A percentile compares a stretch with the other conserved stretches of the same genome.
These are phyloP conservation scores for Leucocoprinus sp. DNA, from an alignment of 768 basidiomycete species.

Conservation along the genomic window DNA sequence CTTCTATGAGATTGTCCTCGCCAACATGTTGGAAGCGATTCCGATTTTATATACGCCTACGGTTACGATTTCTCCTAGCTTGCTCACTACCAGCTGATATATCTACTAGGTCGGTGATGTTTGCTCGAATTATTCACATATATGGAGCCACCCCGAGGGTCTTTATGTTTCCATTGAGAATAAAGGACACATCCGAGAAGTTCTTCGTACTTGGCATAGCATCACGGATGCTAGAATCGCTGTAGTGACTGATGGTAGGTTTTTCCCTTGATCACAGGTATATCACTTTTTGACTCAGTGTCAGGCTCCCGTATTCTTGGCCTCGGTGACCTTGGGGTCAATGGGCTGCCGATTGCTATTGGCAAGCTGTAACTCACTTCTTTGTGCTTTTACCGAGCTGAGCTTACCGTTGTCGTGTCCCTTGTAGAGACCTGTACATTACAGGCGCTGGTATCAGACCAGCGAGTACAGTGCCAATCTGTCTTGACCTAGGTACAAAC, in stretches of 20 bases:
- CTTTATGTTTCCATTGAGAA: slow-evolving; percentile 57
- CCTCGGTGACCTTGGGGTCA: slow-evolving; percentile 43
- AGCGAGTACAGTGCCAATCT: slow-evolving; percentile 50
- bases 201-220: slow-evolving; percentile 46
- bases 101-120: slow-evolving; percentile 55
- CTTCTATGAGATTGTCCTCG: slow-evolving; percentile 57
- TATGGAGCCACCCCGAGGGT: slow-evolving; percentile 58
- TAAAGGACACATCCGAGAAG: slow-evolving; percentile 52
- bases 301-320: slow-evolving; percentile 67
- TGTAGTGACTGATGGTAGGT: slow-evolving; percentile 67
- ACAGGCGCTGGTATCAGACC: slow-evolving; percentile 63
- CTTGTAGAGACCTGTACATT: slow-evolving; percentile 52
- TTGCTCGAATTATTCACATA: slow-evolving; percentile 62
- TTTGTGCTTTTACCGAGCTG: not conserved
- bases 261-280: slow-evolving; percentile 17
- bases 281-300: not conserved
- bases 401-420: not conserved
- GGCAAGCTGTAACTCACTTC: slow-evolving; percentile 55
- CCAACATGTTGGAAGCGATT: slow-evolving; percentile 56
- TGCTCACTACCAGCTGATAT: slow-evolving; percentile 5
- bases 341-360: slow-evolving; percentile 53
- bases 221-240: slow-evolving; percentile 46
- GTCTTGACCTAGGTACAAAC: slow-evolving; percentile 72
- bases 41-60: slow-evolving; percentile 75
- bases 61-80: slow-evolving; percentile 30